Conservation (phyloP, 164 flowering plant species). For the Platanus orientalis region DNA sequence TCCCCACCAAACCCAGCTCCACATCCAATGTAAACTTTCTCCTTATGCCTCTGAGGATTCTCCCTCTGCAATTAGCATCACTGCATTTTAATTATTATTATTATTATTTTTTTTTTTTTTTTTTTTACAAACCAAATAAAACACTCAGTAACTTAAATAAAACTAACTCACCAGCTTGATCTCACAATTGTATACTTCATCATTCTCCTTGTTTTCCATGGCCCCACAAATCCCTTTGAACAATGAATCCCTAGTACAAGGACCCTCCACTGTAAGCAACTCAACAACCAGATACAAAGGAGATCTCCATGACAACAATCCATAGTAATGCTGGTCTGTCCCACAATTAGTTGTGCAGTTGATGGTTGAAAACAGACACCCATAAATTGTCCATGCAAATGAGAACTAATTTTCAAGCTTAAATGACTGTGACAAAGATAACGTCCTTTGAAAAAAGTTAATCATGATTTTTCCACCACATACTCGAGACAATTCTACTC, state of each 20-base stretch:
- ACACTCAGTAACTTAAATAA: not conserved
- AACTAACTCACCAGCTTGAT: constrained; percentile 51
- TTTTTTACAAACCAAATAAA: not conserved
- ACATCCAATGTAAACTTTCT: constrained; percentile 80
- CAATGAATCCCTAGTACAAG: not conserved
- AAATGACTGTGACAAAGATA: too few relatives aligned
- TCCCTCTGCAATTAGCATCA: constrained; percentile 49
- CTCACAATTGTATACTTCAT: constrained; percentile 35
- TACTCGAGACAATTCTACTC: too few relatives aligned
- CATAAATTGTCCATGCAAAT: too few relatives aligned
- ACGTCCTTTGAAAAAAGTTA: too few relatives aligned
- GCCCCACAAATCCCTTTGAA: not conserved
- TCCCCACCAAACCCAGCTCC: constrained; percentile 99
- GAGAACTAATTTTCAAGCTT: too few relatives aligned
- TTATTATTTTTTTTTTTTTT: not conserved
- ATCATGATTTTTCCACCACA: too few relatives aligned
- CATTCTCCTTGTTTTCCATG: constrained; percentile 26
- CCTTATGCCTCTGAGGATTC: constrained; percentile 53
- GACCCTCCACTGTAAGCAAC: not conserved
- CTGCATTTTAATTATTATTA: not conserved
- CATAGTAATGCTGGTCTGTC: too few relatives aligned
- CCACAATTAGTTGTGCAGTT: too few relatives aligned
- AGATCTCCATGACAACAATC: not conserved
- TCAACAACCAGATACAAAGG: not conserved
- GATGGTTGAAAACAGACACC: too few relatives aligned